Evolutionary conservation across 2,329 filamentous ascomycete genomes (phyloP).

Genomic region (Trichophyton simii): DNA sequence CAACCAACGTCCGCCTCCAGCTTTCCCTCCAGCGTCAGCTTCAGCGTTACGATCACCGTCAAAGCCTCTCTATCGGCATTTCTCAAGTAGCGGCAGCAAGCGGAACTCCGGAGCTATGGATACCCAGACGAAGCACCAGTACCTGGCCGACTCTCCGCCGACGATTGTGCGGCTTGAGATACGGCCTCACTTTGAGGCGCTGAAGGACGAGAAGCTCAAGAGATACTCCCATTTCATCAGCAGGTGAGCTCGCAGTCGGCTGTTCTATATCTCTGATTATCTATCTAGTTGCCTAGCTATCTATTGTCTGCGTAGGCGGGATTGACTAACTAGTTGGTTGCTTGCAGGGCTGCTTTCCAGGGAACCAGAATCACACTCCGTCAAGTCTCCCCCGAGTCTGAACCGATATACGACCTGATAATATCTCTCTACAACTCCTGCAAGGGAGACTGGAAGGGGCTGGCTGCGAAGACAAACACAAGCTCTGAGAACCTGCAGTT

Average conservation of each 20-base stretch:
- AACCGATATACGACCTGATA: slow-evolving; percentile 71
- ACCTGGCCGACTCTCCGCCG: slow-evolving; percentile 82
- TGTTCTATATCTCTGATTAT: too few relatives aligned
- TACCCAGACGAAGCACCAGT: slow-evolving; percentile 45
- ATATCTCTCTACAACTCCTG: slow-evolving; percentile 54
- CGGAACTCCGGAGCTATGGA: slow-evolving; percentile 23
- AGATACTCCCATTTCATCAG: slow-evolving; percentile 85
- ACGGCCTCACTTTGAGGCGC: slow-evolving; percentile 74
- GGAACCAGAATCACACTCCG: slow-evolving; percentile 67
- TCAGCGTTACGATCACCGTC: not conserved
- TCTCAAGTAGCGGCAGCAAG: slow-evolving; percentile 20
- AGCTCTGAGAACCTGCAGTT: slow-evolving; percentile 50
- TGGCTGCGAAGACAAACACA: slow-evolving; percentile 53
- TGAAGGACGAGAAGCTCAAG: slow-evolving; percentile 51
- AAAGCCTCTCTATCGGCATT: not conserved
- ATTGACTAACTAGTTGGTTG: not conserved
- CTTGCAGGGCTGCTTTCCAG: slow-evolving; percentile 55
- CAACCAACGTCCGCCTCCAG: not conserved
- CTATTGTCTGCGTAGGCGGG: not conserved
- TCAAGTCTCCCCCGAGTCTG: slow-evolving; percentile 70
- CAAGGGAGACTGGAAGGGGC: slow-evolving; percentile 56
- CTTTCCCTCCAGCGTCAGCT: not conserved
- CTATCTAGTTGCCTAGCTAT: not conserved
- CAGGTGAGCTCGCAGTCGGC: slow-evolving; percentile 40
- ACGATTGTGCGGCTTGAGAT: slow-evolving; percentile 79